Percentiles rank a stretch among this genome's conserved stretches.
These are phyloP conservation scores for Torulaspora franciscae DNA, from an alignment of 805 yeast genomes.

Conservation along the genomic window DNA sequence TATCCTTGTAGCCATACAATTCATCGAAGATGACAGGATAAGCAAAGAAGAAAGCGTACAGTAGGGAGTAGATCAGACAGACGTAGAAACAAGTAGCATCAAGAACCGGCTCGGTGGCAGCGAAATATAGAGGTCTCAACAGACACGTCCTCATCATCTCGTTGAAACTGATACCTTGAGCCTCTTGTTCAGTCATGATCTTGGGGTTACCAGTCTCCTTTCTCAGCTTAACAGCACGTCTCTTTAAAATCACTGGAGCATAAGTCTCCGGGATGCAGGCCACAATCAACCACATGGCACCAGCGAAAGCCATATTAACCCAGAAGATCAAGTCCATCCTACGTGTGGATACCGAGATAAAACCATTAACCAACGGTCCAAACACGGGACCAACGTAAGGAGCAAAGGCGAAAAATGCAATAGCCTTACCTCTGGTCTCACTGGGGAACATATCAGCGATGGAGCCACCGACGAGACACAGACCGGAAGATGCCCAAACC, in stretches of 20 bases:
- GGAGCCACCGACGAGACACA: slow-evolving; percentile 85
- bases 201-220: slow-evolving; percentile 75
- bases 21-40: slow-evolving; percentile 83
- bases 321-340: slow-evolving; percentile 70
- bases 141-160: slow-evolving; percentile 73
- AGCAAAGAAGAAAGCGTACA: slow-evolving; percentile 92
- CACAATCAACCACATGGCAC: slow-evolving; percentile 67
- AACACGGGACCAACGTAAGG: slow-evolving; percentile 92
- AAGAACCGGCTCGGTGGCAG: slow-evolving; percentile 76
- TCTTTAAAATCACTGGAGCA: slow-evolving; percentile 72
- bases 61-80: slow-evolving; percentile 81
- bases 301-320: slow-evolving; percentile 92
- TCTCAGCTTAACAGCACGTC: slow-evolving; percentile 60
- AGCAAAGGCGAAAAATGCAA: slow-evolving; percentile 85
- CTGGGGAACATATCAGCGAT: slow-evolving; percentile 84
- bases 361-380: slow-evolving; percentile 86
- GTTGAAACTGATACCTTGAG: slow-evolving; percentile 60
- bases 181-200: slow-evolving; percentile 92
- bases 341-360: slow-evolving; percentile 66
- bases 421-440: slow-evolving; percentile 79
- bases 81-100: slow-evolving; percentile 81
- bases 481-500: slow-evolving; percentile 76
- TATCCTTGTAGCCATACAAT: slow-evolving; percentile 72
- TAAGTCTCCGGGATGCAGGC: slow-evolving; percentile 81
- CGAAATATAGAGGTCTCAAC: slow-evolving; percentile 73